Evolutionary conservation across 495 filamentous ascomycete species (phyloP).

Genomic region (Penicillium verhagenii): DNA sequence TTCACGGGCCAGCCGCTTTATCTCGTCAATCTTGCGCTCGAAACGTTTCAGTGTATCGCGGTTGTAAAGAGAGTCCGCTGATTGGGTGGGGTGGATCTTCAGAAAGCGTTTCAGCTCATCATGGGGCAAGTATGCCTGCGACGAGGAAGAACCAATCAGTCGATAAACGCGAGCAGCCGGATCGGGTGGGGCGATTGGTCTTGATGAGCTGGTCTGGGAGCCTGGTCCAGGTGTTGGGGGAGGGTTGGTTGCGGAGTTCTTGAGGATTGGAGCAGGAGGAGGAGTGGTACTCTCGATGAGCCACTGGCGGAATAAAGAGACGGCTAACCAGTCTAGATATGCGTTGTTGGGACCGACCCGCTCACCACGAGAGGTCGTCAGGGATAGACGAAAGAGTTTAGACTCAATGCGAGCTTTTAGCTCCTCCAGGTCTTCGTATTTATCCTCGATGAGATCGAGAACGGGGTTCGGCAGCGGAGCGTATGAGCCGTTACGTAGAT

Average conservation of each 20-base stretch:
- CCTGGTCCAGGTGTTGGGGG: constrained; percentile 26
- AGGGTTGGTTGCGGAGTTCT: constrained; percentile 31
- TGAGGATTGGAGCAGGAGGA: constrained; percentile 52
- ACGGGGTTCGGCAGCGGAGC: constrained; percentile 65
- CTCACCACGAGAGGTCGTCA: constrained; percentile 78
- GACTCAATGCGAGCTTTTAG: constrained; percentile 66
- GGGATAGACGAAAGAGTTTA: constrained; percentile 73
- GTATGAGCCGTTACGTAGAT: constrained; percentile 61
- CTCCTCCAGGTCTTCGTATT: constrained; percentile 79
- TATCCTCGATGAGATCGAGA: constrained; percentile 86
- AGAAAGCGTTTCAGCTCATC: constrained; percentile 89
- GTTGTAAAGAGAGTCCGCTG: constrained; percentile 60
- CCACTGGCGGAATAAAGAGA: constrained; percentile 86
- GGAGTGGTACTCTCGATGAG: constrained; percentile 82
- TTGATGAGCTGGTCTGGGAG: constrained; percentile 20
- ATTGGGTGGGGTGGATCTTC: constrained; percentile 56
- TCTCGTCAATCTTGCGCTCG: constrained; percentile 81
- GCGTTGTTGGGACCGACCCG: constrained; percentile 72
- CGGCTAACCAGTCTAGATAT: constrained; percentile 84
- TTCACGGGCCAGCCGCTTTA: constrained; percentile 78
- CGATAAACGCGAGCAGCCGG: constrained; percentile 67
- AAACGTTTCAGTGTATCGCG: constrained; percentile 78
- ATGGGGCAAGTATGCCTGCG: constrained; percentile 67
- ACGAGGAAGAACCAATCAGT: constrained; percentile 58
- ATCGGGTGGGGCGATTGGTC: constrained; percentile 21